These are phyloP conservation scores for Teratosphaeria zuluensis DNA, from an alignment of 2,329 filamentous ascomycete species.

Conservation along the genomic window DNA sequence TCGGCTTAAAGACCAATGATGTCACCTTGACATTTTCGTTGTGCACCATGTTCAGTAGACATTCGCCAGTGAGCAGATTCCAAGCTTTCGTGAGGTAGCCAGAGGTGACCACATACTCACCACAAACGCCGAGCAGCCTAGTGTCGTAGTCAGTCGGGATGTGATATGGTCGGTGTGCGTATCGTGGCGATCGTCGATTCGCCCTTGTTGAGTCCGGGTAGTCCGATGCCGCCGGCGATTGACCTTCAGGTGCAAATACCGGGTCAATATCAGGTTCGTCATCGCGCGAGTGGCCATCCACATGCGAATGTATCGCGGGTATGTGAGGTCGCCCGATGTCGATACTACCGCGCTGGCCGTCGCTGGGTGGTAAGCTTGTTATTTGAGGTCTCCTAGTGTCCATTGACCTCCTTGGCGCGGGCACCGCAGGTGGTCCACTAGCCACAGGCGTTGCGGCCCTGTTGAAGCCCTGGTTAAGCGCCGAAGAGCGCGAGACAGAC, in stretches of 20 bases:
- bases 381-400: constrained; percentile 14
- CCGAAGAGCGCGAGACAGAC: constrained; percentile 12
- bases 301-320: constrained; percentile 7
- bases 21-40: constrained; percentile 77
- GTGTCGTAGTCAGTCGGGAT: constrained; percentile 82
- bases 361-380: constrained; percentile 14
- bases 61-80: constrained; percentile 73
- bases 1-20: constrained; percentile 77
- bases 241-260: constrained; percentile 7
- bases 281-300: constrained; percentile 27
- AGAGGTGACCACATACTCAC: constrained; percentile 75
- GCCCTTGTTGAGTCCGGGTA: constrained; percentile 79
- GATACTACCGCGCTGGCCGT: constrained; percentile 31
- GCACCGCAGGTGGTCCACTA: constrained; percentile 19
- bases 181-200: constrained; percentile 72
- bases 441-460: constrained; percentile 4
- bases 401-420: constrained; percentile 24
- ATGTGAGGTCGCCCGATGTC: constrained; percentile 23
- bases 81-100: constrained; percentile 82
- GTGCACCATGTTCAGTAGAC: constrained; percentile 70
- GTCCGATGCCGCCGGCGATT: constrained; percentile 29
- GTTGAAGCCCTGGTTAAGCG: constrained; percentile 20
- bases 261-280: constrained; percentile 35
- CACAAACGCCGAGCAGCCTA: constrained; percentile 76
- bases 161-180: constrained; percentile 61